Percentiles rank a stretch among this genome's conserved stretches.
Evolutionary conservation across 129 eudicot genomes (phyloP).

Genomic region (sunflower (Helianthus annuus)): HanXRQr2.0-SUNRISE NC_035444.2:9606769-9607268

Average conservation of each 20-base stretch:
- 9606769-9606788: too few species aligned
- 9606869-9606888: too few species aligned
- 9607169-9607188: background rate
- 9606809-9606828: too few species aligned
- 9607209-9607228: conserved; percentile 78
- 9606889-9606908: too few species aligned
- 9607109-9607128: background rate
- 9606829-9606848: too few species aligned
- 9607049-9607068: background rate
- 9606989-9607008: background rate
- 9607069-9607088: conserved; percentile 1
- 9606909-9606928: too few species aligned
- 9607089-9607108: background rate
- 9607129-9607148: background rate
- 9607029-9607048: background rate
- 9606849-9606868: too few species aligned
- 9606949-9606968: background rate
- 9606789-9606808: too few species aligned
- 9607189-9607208: conserved; percentile 37
- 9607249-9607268: conserved; percentile 94
- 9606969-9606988: background rate
- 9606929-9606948: too few species aligned
- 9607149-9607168: background rate
- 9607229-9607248: conserved; percentile 93
- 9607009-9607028: background rate